A percentile compares a stretch with the other conserved stretches of the same genome.
These are phyloP conservation scores for fission yeast (Schizosaccharomyces pombe) DNA, from an alignment of 805 yeast species.

Conservation along the genomic window DNA sequence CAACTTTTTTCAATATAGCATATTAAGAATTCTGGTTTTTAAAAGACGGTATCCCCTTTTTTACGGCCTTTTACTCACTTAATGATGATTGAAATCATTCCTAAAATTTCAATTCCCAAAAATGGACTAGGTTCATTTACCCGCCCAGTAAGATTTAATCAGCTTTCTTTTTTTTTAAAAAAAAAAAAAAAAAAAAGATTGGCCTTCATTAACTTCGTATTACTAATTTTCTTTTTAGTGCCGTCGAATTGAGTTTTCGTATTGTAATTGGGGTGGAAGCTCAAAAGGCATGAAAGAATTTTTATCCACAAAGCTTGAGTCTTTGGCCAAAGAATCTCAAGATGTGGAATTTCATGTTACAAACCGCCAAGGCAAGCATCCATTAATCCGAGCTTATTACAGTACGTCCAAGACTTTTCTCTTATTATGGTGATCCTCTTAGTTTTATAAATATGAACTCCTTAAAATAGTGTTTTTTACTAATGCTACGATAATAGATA, in stretches of 20 bases:
- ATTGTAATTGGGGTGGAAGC: conserved; percentile 91
- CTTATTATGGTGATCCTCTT: too few relatives aligned
- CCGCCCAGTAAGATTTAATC: conserved; percentile 28
- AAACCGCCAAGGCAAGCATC: conserved; percentile 55
- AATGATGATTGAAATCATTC: conserved; percentile 20
- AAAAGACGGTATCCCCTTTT: too few relatives aligned
- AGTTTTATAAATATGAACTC: too few relatives aligned
- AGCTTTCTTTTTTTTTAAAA: too few relatives aligned
- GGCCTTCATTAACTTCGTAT: neutral
- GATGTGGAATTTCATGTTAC: conserved; percentile 48
- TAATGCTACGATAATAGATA: conserved; percentile 12
- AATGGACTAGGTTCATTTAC: conserved; percentile 60
- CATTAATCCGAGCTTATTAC: conserved; percentile 41
- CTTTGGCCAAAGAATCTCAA: conserved; percentile 37
- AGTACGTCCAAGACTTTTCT: neutral
- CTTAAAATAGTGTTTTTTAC: too few relatives aligned
- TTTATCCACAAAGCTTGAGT: conserved; percentile 27
- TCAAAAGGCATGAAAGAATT: conserved; percentile 64
- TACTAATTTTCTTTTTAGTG: neutral
- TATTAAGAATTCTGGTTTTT: too few relatives aligned
- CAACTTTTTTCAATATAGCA: too few relatives aligned
- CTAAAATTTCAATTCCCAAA: conserved; percentile 35
- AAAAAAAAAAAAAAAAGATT: conserved; percentile 23
- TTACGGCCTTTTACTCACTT: neutral
- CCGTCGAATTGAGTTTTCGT: conserved; percentile 35